Evolutionary conservation across 768 basidiomycete species (phyloP), one percentile per base, ranked within the genome.

Genomic region (Pisolithus microcarpus): DNA sequence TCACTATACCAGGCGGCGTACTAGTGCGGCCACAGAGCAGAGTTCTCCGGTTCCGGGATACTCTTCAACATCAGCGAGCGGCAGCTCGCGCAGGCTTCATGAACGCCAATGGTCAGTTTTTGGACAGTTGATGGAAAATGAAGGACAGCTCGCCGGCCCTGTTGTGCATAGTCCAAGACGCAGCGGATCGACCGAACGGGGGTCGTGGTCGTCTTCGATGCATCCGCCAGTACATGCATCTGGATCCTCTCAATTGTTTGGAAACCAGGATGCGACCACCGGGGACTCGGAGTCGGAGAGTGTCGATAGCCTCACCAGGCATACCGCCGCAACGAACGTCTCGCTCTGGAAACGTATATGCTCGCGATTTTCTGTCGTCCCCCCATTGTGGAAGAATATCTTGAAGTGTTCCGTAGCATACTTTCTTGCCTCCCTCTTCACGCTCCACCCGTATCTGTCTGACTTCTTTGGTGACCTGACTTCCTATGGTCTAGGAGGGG

Each of bases 391-490:
- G 51, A 77, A 79, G 38, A 91, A 89, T 61, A 79, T 96, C 40
- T 68, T 95, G 56, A 97, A 98, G 70, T 99, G 96, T 70, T 78
- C 84, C 2, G 72, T 97, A 16, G 88, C 94, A 0, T 99, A 99
- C 67, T 81, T 91, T 57, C 69, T 97, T 48, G 93, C 78, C 5
- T 91, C 89, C 0, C 73, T 97, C 10, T 99, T 98, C 76, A 99
- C 96, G 1, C 98, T 91, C 62, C 82, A 82, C 4, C 84, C 88
- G 0, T 70, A 73, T 23, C 74, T 99, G 11, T 84, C 92, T 9
- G 73, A 74, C 7, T 67, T 88, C 44, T 76, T 94, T 53, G 76
- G 82, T 4, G 79, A 83, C 61, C 56, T 84, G 54, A 71, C 79
- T 7, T 72, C 78, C 4, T 72, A 76, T 58, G 70, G 79, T 53